Evolutionary conservation across 345 rosid species (phyloP), one percentile per base, ranked within the genome.

Genomic region (Limnanthes douglasii): DNA sequence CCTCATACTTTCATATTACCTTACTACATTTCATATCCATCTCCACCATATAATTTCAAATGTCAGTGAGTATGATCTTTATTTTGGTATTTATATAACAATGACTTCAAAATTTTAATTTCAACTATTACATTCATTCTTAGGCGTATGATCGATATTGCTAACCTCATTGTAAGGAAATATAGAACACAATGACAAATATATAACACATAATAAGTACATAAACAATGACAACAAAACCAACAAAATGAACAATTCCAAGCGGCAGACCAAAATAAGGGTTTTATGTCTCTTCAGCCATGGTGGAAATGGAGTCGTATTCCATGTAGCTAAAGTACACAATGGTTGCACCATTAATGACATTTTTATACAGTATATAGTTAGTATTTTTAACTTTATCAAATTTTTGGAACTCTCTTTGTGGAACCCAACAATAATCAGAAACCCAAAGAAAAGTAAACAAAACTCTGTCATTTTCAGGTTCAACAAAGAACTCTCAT

Each of bases 311-410:
- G 2, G 97, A 70, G 68, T 86, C 97, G 32, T 78, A 86, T 15
- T 94, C 97, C 1, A 86, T 81, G 35, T 78, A 86, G 67, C 97
- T 81, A 57, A 86, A 78, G 56, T 81, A 81, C 26, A 86, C 97
- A 4, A 45, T 52, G 13, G 97, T 88, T 32, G 97, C 97, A 53
- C 97, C 97, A 17, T 73, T 53, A 17, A 86, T 38, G 3, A 86
- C 61, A 5, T 94, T n/a, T 60, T 67, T 3, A 64, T 66, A 10
- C 97, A 94, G 41, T 61, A 68, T 5, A 94, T 94, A 29, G 85
- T 69, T 34, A 86, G 21, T 15, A 94, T 94, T 40, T 59, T 60
- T 13, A 92, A 94, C 61, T 65, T 62, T 22, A 86, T 61, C 53
- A 86, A 58, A 61, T 80, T 69, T 29, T 65, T 48, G 5, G 15